Conservation (phyloP, 2,329 filamentous ascomycete genomes). For the Aphanocladium album region DNA sequence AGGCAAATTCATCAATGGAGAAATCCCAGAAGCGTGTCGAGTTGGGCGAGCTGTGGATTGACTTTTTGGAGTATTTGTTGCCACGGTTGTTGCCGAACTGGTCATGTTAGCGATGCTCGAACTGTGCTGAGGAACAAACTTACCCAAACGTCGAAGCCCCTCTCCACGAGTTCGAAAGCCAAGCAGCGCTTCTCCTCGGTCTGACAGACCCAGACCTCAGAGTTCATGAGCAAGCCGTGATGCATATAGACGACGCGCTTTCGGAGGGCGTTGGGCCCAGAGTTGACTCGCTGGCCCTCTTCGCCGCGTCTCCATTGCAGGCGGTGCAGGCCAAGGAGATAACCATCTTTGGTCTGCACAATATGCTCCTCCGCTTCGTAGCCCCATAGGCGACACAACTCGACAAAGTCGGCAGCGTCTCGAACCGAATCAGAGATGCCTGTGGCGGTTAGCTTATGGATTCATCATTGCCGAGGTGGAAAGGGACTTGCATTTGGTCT, state of each 20-base stretch:
- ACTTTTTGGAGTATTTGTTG: constrained; percentile 99
- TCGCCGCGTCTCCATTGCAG: constrained; percentile 79
- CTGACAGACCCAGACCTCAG: constrained; percentile 94
- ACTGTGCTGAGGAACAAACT: constrained; percentile 24
- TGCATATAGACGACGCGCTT: constrained; percentile 93
- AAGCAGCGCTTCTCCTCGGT: constrained; percentile 82
- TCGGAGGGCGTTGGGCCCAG: constrained; percentile 58
- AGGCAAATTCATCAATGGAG: constrained; percentile 96
- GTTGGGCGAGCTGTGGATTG: constrained; percentile 67
- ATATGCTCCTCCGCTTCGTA: constrained; percentile 96
- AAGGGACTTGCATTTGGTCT: constrained; percentile 54
- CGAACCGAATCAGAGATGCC: constrained; percentile 72
- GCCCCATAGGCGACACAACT: constrained; percentile 86
- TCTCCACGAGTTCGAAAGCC: constrained; percentile 82
- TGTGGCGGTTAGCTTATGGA: constrained; percentile 56
- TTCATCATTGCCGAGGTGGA: constrained; percentile 35
- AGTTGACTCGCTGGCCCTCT: constrained; percentile 72
- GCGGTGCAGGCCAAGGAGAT: constrained; percentile 83
- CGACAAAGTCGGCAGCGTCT: constrained; percentile 84
- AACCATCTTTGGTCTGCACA: constrained; percentile 90
- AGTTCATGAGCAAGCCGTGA: constrained; percentile 97
- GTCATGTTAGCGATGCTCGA: constrained; percentile 21
- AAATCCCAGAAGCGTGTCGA: constrained; percentile 90
- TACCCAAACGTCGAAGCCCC: constrained; percentile 94
- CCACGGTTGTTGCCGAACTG: constrained; percentile 94